Evolutionary conservation across 495 filamentous ascomycete genomes (phyloP).

Genomic region (Daldinia grandis): DNA sequence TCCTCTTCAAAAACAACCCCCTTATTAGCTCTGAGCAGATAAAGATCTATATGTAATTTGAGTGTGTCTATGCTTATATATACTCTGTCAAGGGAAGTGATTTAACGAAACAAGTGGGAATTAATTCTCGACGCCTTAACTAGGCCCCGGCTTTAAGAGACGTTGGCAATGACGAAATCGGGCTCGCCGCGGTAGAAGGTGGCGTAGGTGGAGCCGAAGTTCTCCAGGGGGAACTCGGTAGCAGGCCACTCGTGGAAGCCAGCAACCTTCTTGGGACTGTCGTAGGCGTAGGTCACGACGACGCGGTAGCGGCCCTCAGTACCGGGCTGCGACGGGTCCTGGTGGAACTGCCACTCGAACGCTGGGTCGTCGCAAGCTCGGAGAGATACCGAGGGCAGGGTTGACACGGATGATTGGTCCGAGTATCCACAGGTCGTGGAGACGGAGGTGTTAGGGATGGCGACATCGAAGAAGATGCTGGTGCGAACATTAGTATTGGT

Average conservation of each 20-base stretch:
- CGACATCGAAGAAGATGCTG: slow-evolving; percentile 42
- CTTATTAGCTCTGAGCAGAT: not conserved
- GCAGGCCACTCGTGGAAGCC: slow-evolving; percentile 42
- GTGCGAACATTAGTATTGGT: slow-evolving; percentile 1
- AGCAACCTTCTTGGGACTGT: slow-evolving; percentile 6
- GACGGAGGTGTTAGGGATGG: slow-evolving; percentile 18
- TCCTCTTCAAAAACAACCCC: not conserved
- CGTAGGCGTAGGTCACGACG: slow-evolving; percentile 38
- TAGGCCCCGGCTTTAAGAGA: not conserved
- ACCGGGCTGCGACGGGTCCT: slow-evolving; percentile 40
- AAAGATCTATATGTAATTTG: not conserved
- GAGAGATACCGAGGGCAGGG: slow-evolving; percentile 28
- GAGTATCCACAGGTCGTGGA: slow-evolving; percentile 35
- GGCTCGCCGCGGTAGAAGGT: slow-evolving; percentile 34
- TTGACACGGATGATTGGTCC: slow-evolving; percentile 24
- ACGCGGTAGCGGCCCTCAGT: slow-evolving; percentile 35
- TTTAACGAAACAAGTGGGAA: not conserved
- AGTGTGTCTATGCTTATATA: not conserved
- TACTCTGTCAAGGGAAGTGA: not conserved
- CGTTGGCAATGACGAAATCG: slow-evolving; percentile 30
- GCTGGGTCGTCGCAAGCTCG: slow-evolving; percentile 33
- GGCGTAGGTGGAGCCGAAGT: slow-evolving; percentile 21
- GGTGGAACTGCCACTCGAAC: slow-evolving; percentile 40
- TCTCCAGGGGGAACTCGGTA: slow-evolving; percentile 32
- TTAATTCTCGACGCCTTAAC: not conserved